phyloP scores from a whole-genome alignment of 257 asterid species.

The Scutellaria minor region DNA sequence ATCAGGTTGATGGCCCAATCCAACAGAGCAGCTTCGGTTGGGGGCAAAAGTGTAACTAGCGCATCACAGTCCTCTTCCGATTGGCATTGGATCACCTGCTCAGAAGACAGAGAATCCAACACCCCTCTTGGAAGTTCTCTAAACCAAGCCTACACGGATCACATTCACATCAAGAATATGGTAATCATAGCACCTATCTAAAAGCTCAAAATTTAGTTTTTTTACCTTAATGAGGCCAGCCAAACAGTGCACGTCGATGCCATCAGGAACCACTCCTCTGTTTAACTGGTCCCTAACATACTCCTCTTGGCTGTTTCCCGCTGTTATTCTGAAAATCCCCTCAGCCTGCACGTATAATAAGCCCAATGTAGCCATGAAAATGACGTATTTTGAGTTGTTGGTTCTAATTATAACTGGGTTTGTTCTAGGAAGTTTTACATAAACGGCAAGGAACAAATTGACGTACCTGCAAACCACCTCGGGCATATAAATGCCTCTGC shows the following conservation, averaged over 20 bases:
- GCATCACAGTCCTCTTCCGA: conserved; percentile 77
- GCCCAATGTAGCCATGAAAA: conserved; percentile 24
- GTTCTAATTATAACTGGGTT: not conserved
- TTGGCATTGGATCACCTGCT: conserved; percentile 94
- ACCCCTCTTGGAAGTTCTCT: conserved; percentile 97
- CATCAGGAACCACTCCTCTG: conserved; percentile 84
- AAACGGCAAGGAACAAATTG: not conserved
- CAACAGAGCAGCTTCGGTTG: conserved; percentile 81
- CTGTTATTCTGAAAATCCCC: conserved; percentile 96
- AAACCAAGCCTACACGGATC: conserved; percentile 84
- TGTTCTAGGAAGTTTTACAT: not conserved
- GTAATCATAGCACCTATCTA: not conserved
- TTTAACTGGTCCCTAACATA: conserved; percentile 91
- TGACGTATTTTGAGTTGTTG: conserved; percentile 6
- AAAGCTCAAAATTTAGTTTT: not conserved
- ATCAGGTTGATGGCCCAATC: conserved; percentile 94
- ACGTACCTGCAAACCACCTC: conserved; percentile 85
- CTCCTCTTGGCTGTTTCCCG: conserved; percentile 95
- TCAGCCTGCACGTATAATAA: conserved; percentile 67
- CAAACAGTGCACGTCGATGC: conserved; percentile 93
- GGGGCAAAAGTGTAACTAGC: conserved; percentile 81
- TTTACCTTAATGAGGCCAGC: conserved; percentile 93
- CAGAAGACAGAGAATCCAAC: conserved; percentile 82
- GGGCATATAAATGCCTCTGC: conserved; percentile 85
- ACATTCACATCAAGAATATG: not conserved